Conservation (phyloP, 1,284 basidiomycete species). For the Moesziomyces globuligerus region DNA sequence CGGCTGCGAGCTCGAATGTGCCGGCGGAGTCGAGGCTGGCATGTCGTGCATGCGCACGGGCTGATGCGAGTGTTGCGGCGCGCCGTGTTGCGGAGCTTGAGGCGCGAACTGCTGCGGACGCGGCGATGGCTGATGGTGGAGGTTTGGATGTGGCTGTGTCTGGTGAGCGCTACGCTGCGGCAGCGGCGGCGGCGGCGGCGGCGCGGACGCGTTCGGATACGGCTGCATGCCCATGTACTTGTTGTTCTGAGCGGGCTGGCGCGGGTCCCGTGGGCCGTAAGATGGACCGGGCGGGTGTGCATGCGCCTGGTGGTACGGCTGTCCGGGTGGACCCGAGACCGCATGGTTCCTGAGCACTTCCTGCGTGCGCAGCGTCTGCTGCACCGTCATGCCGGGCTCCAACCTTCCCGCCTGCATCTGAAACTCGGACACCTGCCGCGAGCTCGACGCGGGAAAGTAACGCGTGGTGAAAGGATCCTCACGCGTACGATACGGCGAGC, state of each 20-base stretch:
- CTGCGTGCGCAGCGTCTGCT: slow-evolving; percentile 55
- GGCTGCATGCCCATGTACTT: slow-evolving; percentile 18
- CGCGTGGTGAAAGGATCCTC: slow-evolving; percentile 59
- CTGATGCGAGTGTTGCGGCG: neutral
- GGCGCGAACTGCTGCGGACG: slow-evolving; percentile 30
- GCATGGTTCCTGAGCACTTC: slow-evolving; percentile 36
- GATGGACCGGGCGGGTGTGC: slow-evolving; percentile 33
- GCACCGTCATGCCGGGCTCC: slow-evolving; percentile 63
- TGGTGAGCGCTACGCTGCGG: slow-evolving; percentile 24
- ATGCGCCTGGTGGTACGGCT: slow-evolving; percentile 13
- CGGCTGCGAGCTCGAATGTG: slow-evolving; percentile 9
- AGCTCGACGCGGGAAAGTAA: slow-evolving; percentile 59
- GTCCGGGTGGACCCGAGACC: slow-evolving; percentile 11
- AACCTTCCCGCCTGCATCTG: slow-evolving; percentile 48
- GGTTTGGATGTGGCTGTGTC: slow-evolving; percentile 10
- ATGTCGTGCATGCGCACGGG: slow-evolving; percentile 16
- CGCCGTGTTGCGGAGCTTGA: slow-evolving; percentile 7
- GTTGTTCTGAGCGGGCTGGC: slow-evolving; percentile 18
- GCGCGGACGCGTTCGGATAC: slow-evolving; percentile 19
- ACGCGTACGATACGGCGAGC: slow-evolving; percentile 25
- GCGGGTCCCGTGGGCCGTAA: slow-evolving; percentile 44
- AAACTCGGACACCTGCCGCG: slow-evolving; percentile 60
- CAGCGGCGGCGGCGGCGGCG: slow-evolving; percentile 29
- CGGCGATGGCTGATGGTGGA: slow-evolving; percentile 27
- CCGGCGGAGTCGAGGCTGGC: slow-evolving; percentile 6